Conservation (phyloP, 179 eudicot species). For the Monotropa hypopitys region DNA sequence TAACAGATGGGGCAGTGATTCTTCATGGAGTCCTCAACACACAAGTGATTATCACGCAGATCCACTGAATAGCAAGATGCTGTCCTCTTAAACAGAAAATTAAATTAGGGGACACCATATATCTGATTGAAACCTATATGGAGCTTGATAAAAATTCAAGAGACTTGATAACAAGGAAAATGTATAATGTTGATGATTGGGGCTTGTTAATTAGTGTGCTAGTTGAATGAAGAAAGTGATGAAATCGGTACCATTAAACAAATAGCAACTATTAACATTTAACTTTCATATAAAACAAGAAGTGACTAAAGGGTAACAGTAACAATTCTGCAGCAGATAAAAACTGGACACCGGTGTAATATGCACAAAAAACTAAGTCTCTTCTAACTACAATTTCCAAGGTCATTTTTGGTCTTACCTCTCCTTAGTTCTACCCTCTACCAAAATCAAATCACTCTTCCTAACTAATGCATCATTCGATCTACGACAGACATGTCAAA, state of each 20-base stretch:
- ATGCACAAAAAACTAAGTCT: too few relatives aligned
- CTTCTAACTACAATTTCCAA: too few relatives aligned
- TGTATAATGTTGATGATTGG: not conserved
- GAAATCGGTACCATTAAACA: not conserved
- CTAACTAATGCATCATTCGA: too few relatives aligned
- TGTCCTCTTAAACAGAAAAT: slow-evolving; percentile 18
- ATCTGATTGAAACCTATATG: not conserved
- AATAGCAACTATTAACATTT: not conserved
- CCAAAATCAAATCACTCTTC: too few relatives aligned
- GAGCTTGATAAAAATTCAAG: not conserved
- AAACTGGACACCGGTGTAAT: not conserved
- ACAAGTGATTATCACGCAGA: slow-evolving; percentile 59
- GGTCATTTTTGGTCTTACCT: too few relatives aligned
- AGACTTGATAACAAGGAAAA: not conserved
- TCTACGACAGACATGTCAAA: too few relatives aligned
- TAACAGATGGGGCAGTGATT: slow-evolving; percentile 83
- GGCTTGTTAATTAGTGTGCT: not conserved
- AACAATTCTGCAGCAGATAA: not conserved
- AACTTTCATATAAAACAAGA: not conserved
- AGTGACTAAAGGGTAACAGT: not conserved
- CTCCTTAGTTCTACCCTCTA: too few relatives aligned
- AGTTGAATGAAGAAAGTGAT: not conserved
- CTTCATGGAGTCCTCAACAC: slow-evolving; percentile 84
- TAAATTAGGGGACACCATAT: not conserved
- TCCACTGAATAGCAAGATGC: slow-evolving; percentile 61